These are phyloP conservation scores for Candida sanyaensis DNA, from an alignment of 1,139 yeast species.

Conservation along the genomic window DNA sequence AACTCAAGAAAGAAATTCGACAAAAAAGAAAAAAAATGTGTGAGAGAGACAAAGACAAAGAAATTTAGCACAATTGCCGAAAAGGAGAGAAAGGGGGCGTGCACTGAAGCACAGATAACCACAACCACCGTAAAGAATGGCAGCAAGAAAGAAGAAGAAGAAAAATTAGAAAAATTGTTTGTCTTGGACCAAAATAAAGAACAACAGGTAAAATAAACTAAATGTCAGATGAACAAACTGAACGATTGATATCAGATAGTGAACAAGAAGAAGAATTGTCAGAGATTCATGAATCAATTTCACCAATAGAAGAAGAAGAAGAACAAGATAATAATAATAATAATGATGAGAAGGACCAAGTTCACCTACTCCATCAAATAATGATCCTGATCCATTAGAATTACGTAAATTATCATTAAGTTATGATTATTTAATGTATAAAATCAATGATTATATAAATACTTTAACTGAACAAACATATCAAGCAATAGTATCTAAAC, in stretches of 20 bases:
- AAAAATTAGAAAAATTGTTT: too few relatives aligned
- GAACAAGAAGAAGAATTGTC: background rate
- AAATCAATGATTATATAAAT: slow-evolving; percentile 55
- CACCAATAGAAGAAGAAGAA: too few relatives aligned
- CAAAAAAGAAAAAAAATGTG: too few relatives aligned
- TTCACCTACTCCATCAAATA: slow-evolving; percentile 13
- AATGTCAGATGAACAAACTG: background rate
- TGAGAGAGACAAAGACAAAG: too few relatives aligned
- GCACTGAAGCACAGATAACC: slow-evolving; percentile 4
- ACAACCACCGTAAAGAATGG: background rate
- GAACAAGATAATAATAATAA: too few relatives aligned
- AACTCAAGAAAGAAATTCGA: too few relatives aligned
- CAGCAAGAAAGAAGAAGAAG: slow-evolving; percentile 3
- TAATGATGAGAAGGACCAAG: background rate
- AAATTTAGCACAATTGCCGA: background rate
- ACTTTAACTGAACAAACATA: slow-evolving; percentile 39
- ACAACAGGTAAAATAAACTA: background rate
- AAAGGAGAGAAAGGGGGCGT: background rate
- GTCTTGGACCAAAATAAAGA: too few relatives aligned
- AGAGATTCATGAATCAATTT: background rate
- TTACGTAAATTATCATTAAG: slow-evolving; percentile 57
- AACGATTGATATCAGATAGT: background rate
- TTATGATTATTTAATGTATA: slow-evolving; percentile 63
- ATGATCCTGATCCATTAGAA: slow-evolving; percentile 62
- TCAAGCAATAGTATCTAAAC: slow-evolving; percentile 29